Percentiles rank a stretch among this genome's conserved stretches.
Conservation (phyloP, 1,284 basidiomycete genomes). For the Anthracocystis panici-leucophaei region DNA sequence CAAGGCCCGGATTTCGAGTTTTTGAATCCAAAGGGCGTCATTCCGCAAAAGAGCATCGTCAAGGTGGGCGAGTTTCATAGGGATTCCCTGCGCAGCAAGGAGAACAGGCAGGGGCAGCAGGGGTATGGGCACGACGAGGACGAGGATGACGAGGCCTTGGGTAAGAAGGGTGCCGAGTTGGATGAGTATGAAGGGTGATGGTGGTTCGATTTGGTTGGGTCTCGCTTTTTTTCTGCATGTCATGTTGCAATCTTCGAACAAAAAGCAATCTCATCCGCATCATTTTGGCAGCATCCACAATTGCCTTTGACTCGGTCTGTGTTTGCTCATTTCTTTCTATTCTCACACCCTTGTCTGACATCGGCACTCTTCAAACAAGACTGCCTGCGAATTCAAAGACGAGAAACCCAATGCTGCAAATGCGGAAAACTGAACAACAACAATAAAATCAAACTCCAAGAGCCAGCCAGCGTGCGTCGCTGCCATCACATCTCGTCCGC, state of each 20-base stretch:
- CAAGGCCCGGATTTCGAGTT: constrained; percentile 66
- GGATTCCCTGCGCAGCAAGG: constrained; percentile 74
- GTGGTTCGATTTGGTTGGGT: neutral
- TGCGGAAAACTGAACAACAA: neutral
- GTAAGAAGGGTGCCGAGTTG: constrained; percentile 76
- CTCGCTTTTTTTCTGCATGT: neutral
- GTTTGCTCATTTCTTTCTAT: neutral
- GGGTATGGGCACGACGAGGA: constrained; percentile 59
- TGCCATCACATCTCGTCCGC: constrained; percentile 43
- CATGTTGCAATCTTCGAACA: neutral
- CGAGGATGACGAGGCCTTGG: constrained; percentile 71
- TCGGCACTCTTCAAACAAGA: too few relatives aligned
- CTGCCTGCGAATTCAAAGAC: neutral
- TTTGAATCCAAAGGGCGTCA: constrained; percentile 70
- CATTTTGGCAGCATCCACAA: neutral
- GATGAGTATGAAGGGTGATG: constrained; percentile 69
- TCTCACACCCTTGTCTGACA: too few relatives aligned
- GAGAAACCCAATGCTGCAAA: neutral
- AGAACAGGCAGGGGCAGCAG: constrained; percentile 39
- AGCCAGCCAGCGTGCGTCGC: neutral
- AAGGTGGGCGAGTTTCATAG: constrained; percentile 75
- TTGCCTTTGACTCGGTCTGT: neutral
- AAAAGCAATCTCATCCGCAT: neutral
- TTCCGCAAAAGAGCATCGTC: constrained; percentile 66
- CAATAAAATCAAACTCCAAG: neutral